Evolutionary conservation across 768 basidiomycete species (phyloP), one percentile per base, ranked within the genome.

Genomic region (Thelephora aurantiotincta): DNA sequence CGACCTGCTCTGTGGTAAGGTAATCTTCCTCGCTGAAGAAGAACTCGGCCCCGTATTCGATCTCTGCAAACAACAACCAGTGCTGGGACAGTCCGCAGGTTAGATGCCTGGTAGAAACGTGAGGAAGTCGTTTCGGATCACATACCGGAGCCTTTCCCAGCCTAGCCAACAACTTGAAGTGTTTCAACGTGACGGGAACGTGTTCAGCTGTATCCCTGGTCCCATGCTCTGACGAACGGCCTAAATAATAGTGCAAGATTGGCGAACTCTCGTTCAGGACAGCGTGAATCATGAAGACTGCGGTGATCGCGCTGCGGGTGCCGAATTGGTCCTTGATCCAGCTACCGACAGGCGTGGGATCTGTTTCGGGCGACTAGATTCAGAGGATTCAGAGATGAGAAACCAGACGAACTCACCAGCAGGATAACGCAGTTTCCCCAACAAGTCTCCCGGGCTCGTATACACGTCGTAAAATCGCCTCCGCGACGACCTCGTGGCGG

Each of bases 111-210:
- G 19, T 30, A 4, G 22, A 41, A 18, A 16, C 16, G 38, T 14
- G 18, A 33, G 33, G 36, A 33, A 11, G 35, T 30, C 30, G 3
- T 35, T n/a, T 13, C 19, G 33, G 19, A n/a, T 46, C 34, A 61
- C 80, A 55, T 56, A 80, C 80, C 7, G 79, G 75, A 23, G 69
- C 63, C 50, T 69, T 70, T 16, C 82, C 82, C 14, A 88, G 63
- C 38, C 70, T 73, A 3, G 83, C 83, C 43, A 88, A 68, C n/a
- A 81, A 57, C 57, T 77, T 73, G 64, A 88, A 88, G 55, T 85
- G 83, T 55, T 82, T 78, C 45, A 88, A 63, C 5, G 84, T 87
- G 30, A 86, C 57, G 18, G 84, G 85, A 22, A 86, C 80, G 38
- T 67, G 74, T 6, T 55, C 51, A 22, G 57, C 47, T 33, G 46